A percentile compares a stretch with the other conserved stretches of the same genome.
Conservation (phyloP, 306 rosid species). For the Astragalus glycyphyllos region DNA sequence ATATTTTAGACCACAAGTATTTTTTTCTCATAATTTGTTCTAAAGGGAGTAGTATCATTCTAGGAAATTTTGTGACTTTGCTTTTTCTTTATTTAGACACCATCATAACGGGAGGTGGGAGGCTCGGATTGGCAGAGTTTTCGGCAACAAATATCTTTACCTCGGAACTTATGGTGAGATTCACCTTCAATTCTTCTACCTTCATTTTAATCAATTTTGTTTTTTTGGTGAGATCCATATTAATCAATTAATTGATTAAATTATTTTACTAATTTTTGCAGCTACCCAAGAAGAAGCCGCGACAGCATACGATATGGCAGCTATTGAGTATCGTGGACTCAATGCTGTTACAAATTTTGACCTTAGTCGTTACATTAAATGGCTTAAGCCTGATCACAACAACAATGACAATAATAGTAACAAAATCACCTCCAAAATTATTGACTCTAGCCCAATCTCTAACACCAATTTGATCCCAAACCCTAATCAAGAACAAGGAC, state of each 20-base stretch:
- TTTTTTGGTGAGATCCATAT: neutral
- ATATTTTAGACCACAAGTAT: no score
- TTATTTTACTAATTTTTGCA: slow-evolving; percentile 34
- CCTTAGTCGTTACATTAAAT: slow-evolving; percentile 82
- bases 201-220: no score
- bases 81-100: slow-evolving; percentile 54
- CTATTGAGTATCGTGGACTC: slow-evolving; percentile 91
- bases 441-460: slow-evolving; percentile 21
- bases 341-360: slow-evolving; percentile 95
- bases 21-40: no score
- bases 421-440: slow-evolving; percentile 6
- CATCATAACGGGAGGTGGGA: slow-evolving; percentile 99
- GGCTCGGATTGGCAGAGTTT: slow-evolving; percentile 92
- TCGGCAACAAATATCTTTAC: slow-evolving; percentile 91
- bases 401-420: neutral
- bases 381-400: slow-evolving; percentile 63
- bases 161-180: slow-evolving; percentile 85
- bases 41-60: no score
- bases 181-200: neutral
- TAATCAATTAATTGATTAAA: neutral
- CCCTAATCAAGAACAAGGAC: slow-evolving; percentile 44
- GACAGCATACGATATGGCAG: slow-evolving; percentile 95
- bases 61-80: no score
- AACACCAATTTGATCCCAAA: slow-evolving; percentile 33
- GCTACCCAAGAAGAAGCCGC: slow-evolving; percentile 99